Evolutionary conservation across 495 filamentous ascomycete genomes (phyloP), one percentile per base, ranked within the genome.

Genomic region (Penicillium subrubescens): DNA sequence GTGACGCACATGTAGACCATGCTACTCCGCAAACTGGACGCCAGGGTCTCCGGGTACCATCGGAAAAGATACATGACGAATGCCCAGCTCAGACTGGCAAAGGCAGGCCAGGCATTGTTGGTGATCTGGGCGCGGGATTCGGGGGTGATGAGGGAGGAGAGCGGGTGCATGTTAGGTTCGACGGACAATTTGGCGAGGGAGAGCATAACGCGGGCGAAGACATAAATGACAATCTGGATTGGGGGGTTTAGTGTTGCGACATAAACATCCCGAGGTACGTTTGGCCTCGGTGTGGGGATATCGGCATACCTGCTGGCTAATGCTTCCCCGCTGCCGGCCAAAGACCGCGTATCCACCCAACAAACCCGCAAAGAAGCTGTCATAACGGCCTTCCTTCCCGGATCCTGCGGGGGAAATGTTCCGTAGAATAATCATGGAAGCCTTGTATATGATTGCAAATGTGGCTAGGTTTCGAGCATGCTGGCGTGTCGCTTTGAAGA

Each of bases 1-100:
- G 56, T 73, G 61, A 85, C 88, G 75, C 92, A 98, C 86, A 99
- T 96, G 76, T 98, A 99, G 63, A 88, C 90, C 95, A 99, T 99
- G 80, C 94, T 97, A 78, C 90, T 94, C 75, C 93, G 85, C 80
- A 99, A 79, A 76, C 93, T 97, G 53, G 87, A 84, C 79, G 96
- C 94, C 71, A 99, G 81, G 29, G 88, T 92, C 63, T 95, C 92
- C 11, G 94, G 91, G 79, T 97, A 87, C 88, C 90, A 93, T 63
- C 90, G 84, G 82, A 97, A 99, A 43, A 98, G 76, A 77, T 93
- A 95, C 95, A 99, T 99, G 59, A 99, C 94, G 46, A 83, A 73
- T 0, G 89, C 95, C 95, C 95, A 99, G 69, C 88, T 94, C 59
- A 92, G 53, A 62, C 87, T 88, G 44, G 95, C 95, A 81, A 98